A percentile compares a stretch with the other conserved stretches of the same genome.
These are phyloP conservation scores for Pseudogymnoascus sp. DNA, from an alignment of 2,329 filamentous ascomycete genomes.

Conservation along the genomic window DNA sequence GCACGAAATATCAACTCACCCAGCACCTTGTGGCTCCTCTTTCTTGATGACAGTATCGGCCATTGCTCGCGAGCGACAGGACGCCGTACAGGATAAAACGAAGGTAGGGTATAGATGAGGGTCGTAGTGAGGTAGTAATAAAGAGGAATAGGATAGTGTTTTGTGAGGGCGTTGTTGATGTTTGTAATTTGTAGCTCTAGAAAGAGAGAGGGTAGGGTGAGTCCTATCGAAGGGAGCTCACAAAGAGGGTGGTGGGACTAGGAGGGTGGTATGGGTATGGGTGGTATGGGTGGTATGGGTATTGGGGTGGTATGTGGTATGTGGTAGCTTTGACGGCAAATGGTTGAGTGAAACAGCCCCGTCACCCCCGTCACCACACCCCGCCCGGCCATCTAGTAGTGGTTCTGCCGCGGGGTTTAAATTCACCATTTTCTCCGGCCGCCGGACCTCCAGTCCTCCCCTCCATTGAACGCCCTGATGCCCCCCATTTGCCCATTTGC, in stretches of 20 bases:
- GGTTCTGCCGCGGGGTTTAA: neutral
- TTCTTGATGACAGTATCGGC: constrained; percentile 41
- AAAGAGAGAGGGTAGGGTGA: constrained; percentile 11
- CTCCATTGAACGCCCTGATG: neutral
- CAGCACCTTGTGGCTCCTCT: constrained; percentile 40
- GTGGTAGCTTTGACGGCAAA: neutral
- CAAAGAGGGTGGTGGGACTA: neutral
- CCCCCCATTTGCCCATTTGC: neutral
- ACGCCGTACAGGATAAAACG: constrained; percentile 12
- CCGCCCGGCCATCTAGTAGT: neutral
- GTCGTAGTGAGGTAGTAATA: constrained; percentile 3
- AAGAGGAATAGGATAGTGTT: constrained; percentile 6
- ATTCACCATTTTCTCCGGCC: neutral
- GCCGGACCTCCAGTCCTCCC: neutral
- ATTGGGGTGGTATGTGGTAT: too few relatives aligned
- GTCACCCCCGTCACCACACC: neutral
- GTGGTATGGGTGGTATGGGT: too few relatives aligned
- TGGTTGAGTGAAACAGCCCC: neutral
- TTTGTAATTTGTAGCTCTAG: constrained; percentile 9
- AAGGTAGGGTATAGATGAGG: constrained; percentile 13
- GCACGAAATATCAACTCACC: constrained; percentile 34
- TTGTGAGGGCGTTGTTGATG: neutral
- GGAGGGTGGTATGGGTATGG: too few relatives aligned
- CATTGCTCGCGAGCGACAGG: constrained; percentile 28
- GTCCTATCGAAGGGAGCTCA: neutral